These are phyloP conservation scores for Sphaceloma murrayae DNA, from an alignment of 2,329 filamentous ascomycete genomes.

Conservation along the genomic window DNA sequence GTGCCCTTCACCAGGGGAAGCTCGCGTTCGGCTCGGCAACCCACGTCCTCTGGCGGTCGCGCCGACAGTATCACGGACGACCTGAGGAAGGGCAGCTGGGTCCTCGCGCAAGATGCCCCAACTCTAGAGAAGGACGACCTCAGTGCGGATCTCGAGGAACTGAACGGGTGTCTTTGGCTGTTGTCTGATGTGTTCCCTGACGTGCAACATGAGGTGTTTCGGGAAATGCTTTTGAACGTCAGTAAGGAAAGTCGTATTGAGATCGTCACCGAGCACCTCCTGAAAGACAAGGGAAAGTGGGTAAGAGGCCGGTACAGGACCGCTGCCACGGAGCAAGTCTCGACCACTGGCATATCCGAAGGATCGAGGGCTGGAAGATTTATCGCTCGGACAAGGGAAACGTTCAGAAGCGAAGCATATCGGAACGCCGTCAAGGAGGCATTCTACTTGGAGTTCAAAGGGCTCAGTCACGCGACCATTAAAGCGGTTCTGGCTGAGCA, in stretches of 20 bases:
- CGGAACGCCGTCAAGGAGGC: constrained; percentile 58
- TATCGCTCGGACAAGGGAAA: constrained; percentile 48
- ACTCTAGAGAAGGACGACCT: not conserved
- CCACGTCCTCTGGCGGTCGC: not conserved
- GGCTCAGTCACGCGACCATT: constrained; percentile 62
- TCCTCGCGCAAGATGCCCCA: not conserved
- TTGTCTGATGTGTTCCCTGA: constrained; percentile 68
- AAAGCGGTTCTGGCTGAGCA: constrained; percentile 69
- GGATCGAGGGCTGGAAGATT: no score
- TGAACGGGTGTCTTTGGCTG: constrained; percentile 60
- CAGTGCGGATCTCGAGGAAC: constrained; percentile 56
- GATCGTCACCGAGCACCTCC: constrained; percentile 64
- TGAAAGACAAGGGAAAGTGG: constrained; percentile 62
- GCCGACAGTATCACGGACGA: not conserved
- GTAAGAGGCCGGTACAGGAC: constrained; percentile 54
- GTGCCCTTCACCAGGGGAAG: constrained; percentile 5
- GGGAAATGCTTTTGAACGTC: constrained; percentile 67
- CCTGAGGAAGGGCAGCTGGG: constrained; percentile 5
- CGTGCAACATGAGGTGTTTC: constrained; percentile 71
- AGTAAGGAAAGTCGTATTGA: constrained; percentile 67
- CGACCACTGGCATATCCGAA: no score
- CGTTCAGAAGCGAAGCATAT: constrained; percentile 59
- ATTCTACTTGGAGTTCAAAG: constrained; percentile 66
- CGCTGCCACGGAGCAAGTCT: no score
- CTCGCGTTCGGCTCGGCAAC: not conserved